A percentile compares a stretch with the other conserved stretches of the same genome.
Conservation (phyloP, 495 filamentous ascomycete species). For the Amniculicola lignicola region DNA sequence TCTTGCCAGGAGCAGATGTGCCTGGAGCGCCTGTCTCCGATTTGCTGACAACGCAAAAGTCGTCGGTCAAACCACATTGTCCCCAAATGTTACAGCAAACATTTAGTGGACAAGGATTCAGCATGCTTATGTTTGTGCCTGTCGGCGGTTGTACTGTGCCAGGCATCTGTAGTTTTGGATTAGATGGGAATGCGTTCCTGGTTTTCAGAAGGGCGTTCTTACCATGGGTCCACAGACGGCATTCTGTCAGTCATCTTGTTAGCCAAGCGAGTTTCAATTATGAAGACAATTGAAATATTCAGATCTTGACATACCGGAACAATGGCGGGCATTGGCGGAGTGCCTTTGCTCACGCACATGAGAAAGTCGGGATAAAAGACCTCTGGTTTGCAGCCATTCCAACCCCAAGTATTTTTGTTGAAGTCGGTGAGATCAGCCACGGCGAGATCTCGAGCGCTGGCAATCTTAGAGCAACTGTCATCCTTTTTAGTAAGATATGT, state of each 20-base stretch:
- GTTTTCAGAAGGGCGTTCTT: not conserved
- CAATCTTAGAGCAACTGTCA: constrained; percentile 41
- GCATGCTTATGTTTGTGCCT: constrained; percentile 24
- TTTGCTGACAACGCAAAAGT: constrained; percentile 46
- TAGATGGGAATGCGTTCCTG: not conserved
- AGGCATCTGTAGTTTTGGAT: constrained; percentile 28
- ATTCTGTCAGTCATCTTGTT: constrained; percentile 17
- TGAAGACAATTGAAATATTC: no score
- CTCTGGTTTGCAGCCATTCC: constrained; percentile 44
- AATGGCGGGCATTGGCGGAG: constrained; percentile 46
- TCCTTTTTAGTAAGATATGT: constrained; percentile 37
- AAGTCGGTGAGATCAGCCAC: constrained; percentile 38
- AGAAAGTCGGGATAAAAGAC: constrained; percentile 26
- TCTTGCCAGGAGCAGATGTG: constrained; percentile 35
- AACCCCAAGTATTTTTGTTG: constrained; percentile 53
- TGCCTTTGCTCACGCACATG: constrained; percentile 52
- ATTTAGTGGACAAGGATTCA: constrained; percentile 27
- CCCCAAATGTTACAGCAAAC: constrained; percentile 43
- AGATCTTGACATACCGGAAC: constrained; percentile 20
- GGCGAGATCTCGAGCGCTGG: constrained; percentile 38
- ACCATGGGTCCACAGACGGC: constrained; percentile 47
- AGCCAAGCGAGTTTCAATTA: not conserved
- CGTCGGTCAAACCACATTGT: constrained; percentile 48
- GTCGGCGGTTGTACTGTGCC: constrained; percentile 34
- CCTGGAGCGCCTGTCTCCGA: constrained; percentile 41